Base-by-base conservation (phyloP, 2,329 filamentous ascomycete genomes). In the Colletotrichum paranaense region DNA sequence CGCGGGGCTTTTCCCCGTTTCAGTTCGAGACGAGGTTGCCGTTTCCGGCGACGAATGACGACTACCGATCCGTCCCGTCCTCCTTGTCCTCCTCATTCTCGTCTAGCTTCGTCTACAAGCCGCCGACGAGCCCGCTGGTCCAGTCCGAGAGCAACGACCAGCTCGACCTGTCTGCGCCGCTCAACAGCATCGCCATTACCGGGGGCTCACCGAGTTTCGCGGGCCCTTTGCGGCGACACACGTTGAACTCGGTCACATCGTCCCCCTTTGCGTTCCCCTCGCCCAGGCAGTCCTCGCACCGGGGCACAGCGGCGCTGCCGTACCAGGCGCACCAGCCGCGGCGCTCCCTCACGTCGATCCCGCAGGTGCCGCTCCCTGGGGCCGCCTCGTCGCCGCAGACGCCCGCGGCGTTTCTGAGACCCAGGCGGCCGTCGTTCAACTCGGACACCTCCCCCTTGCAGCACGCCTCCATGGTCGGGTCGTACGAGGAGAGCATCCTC, bases 401-500 rank as follows among this genome's bases (percentile, higher is more conserved):
- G 5, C 86, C 89, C 1, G 83, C 84, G 0, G 83, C 84, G 0
- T 82, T 88, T 57, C 78, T 88, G 9, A 86, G 88, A 4, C 86
- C 90, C 3, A 88, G 95, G 56, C 86, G 90, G 9, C 92, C 92
- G 0, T 98, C 95, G 0, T 86, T 94, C 58, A 88, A 90, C 19
- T 91, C 92, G 0, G 95, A 98, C 58, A 85, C 87, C 3, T 95
- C 94, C 3, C 92, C 94, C 4, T 85, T 97, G 32, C 94, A 96
- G 69, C 95, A 97, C 82, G 95, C 96, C 9, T 95, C 95, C 4
- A 97, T 99, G 93, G 96, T 98, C 2, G 97, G 97, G 2, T 98
- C 96, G 1, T 99, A 98, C 77, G 97, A 99, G 82, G 97, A 99
- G 83, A 98, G 95, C 32, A 98, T 99, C 73, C 86, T 99, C 2